Conservation (phyloP, 306 rosid species). For the Dicorynia guianensis region DNA sequence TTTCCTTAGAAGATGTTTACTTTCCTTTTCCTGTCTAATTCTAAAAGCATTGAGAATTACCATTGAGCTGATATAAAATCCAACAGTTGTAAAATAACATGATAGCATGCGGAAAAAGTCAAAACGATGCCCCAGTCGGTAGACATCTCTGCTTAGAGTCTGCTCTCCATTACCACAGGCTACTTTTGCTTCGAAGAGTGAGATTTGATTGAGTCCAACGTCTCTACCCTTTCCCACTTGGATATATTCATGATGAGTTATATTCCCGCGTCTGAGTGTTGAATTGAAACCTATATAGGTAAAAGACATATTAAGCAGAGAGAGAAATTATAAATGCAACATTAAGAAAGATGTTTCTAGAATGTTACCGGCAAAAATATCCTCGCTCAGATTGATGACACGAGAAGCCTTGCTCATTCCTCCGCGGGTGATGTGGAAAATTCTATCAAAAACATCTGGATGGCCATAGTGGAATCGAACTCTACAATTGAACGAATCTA, state of each 20-base stretch:
- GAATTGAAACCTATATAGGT: constrained; percentile 80
- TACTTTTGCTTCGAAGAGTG: constrained; percentile 95
- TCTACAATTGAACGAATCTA: constrained; percentile 59
- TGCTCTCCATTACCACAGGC: constrained; percentile 99
- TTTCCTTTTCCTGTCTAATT: constrained; percentile 12
- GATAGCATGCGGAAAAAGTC: constrained; percentile 99
- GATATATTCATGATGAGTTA: constrained; percentile 96
- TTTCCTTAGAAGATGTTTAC: constrained; percentile 16
- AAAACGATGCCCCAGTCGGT: constrained; percentile 93
- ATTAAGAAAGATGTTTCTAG: constrained; percentile 31
- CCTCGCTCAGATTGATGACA: constrained; percentile 95
- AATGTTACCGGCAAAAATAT: constrained; percentile 92
- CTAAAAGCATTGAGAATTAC: constrained; percentile 54
- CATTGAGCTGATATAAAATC: constrained; percentile 87
- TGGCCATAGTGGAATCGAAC: constrained; percentile 98
- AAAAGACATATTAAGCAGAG: constrained; percentile 37
- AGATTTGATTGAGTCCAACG: constrained; percentile 97
- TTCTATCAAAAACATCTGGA: constrained; percentile 97
- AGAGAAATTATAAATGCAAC: constrained; percentile 30
- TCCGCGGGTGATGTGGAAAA: constrained; percentile 97
- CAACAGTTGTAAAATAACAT: constrained; percentile 84
- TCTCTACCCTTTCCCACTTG: constrained; percentile 99
- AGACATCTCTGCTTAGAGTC: constrained; percentile 86
- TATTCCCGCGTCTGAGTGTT: constrained; percentile 85
- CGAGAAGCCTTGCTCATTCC: constrained; percentile 99